Base-by-base conservation (phyloP, 2,329 filamentous ascomycete species). In the Pseudonectria foliicola region DNA sequence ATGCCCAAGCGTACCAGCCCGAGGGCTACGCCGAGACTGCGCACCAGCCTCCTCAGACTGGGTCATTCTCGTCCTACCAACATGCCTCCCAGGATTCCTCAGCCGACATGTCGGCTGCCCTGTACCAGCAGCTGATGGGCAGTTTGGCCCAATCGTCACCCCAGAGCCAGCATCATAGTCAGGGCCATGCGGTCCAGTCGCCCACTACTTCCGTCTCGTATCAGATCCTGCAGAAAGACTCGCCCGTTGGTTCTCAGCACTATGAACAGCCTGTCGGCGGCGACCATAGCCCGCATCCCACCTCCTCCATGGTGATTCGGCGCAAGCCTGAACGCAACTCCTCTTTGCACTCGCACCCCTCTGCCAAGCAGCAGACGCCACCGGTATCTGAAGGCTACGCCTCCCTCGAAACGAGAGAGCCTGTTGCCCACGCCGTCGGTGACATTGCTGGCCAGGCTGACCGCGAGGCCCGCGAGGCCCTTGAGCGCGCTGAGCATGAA, bases 381-480 rank as follows among this genome's bases (percentile, higher is more conserved):
- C 49, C 56, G 0, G 49, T 50, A 4, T 47, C 52, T 27, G 58
- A 54, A 23, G 48, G 45, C 34, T 48, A 51, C 27, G 44, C 42
- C 30, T 42, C 50, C 18, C 41, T 42, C 35, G 75, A 71, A 43
- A 79, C 83, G 59, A 82, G 68, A 45, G 81, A 86, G 58, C 82
- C 80, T 32, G 82, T 92, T 21, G 70, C 82, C 13, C 77, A 85
- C 37, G 80, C 82, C 16, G 68, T 88, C 27, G 73, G 68, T 45
- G 79, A 78, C 27, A 66, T 88, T 44, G 82, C 80, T 28, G 57
- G 58, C 32, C 62, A 65, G 46, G 70, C 60, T 13, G 63, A 73
- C 40, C 57, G 61, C 7, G 68, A 73, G 50, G 79, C 82, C 3
- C 77, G 80, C 48, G 74, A 83, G 52, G 79, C 81, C 29, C 61